Percentiles rank a stretch among this genome's conserved stretches.
phyloP scores from a whole-genome alignment of 208 protist species.

The Entamoeba invadens region DNA sequence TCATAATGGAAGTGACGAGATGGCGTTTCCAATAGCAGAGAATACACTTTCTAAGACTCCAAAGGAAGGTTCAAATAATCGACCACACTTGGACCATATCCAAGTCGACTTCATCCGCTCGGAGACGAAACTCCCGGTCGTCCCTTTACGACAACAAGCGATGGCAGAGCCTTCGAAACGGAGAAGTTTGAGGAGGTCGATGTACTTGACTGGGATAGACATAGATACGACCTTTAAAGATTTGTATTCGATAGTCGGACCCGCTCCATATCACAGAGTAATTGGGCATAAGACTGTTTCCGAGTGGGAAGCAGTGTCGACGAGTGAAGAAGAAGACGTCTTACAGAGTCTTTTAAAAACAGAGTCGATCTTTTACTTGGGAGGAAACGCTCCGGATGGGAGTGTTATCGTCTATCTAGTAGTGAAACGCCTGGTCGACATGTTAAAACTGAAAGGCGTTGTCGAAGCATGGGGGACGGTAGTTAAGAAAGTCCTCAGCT shows the following conservation, averaged over 20 bases:
- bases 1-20: too few relatives aligned
- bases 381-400: background rate
- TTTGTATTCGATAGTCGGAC: background rate
- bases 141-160: background rate
- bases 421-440: background rate
- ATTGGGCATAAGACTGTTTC: background rate
- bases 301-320: background rate
- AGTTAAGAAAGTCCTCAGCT: background rate
- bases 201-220: background rate
- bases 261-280: background rate
- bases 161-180: background rate
- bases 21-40: too few relatives aligned
- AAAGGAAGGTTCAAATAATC: too few relatives aligned
- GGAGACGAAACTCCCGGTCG: background rate
- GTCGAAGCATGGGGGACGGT: background rate
- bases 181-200: background rate
- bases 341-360: background rate
- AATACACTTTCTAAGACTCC: too few relatives aligned
- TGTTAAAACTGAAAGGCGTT: background rate
- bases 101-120: too few relatives aligned
- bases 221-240: background rate
- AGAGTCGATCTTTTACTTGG: background rate
- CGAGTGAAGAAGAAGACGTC: background rate
- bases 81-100: too few relatives aligned
- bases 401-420: background rate